Evolutionary conservation across 1,284 basidiomycete species (phyloP), one percentile per base, ranked within the genome.

Genomic region (Apiotrichum gamsii): DNA sequence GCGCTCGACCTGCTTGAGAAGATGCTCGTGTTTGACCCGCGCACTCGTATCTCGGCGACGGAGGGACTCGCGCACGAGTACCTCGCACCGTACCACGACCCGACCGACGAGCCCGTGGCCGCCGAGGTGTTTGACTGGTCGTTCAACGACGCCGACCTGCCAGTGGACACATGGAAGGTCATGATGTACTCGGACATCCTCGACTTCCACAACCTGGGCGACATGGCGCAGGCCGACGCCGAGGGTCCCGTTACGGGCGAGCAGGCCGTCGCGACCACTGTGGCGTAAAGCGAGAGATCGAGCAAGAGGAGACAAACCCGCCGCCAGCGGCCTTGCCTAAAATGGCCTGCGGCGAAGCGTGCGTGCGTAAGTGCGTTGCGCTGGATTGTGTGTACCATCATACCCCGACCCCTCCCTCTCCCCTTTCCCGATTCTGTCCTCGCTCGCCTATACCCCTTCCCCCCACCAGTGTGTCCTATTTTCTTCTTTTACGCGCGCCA

Each of bases 131-230:
- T 98, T 64, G 94, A 99, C 73, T 99, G 94, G 94, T 88, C 84
- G 64, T 98, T 99, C 82, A 99, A 99, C 74, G 94, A 99, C 61
- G 95, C 95, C n/a, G 94, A 99, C 70, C 78, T 99, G 37, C 95
- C 95, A 0, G 89, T 98, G 21, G 94, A 98, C 69, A 96, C 90
- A 4, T 98, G 94, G 94, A 97, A 96, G 75, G 94, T 97, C 63
- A 91, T 93, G 89, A 91, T 93, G 89, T 93, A 93, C 75, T 85
- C 82, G 62, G 89, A 93, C 73, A 93, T 93, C 58, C 77, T 93
- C n/a, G 76, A 77, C 61, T 77, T 77, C 74, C 76, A 77, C 67
- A 74, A 75, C 58, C 67, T 75, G 38, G 73, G 73, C 15, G 73
- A 74, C 54, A 67, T 71, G 45, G 52, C 64, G 2, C 59, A 67